Evolutionary conservation across 192 early-diverging fungal genomes (phyloP).

Genomic region (Linnemannia hyalina): DNA sequence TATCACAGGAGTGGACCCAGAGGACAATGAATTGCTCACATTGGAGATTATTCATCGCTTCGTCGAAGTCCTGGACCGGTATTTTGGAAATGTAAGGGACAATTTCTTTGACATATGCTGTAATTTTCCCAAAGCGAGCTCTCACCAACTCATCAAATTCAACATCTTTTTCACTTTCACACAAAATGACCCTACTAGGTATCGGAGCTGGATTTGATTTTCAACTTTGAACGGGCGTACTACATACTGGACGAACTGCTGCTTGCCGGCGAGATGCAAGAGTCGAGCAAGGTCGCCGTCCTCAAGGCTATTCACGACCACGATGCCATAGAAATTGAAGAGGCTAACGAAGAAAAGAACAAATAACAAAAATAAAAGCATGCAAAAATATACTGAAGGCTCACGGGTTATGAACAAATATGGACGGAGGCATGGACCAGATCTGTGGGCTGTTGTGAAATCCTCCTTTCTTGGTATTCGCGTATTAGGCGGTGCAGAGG

Average conservation of each 20-base stretch:
- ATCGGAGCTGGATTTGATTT: constrained; percentile 96
- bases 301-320: constrained; percentile 77
- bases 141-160: not conserved
- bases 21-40: constrained; percentile 95
- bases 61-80: constrained; percentile 95
- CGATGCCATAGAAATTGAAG: constrained; percentile 76
- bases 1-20: constrained; percentile 88
- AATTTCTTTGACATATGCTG: not conserved
- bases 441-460: too few species aligned
- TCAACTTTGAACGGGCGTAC: constrained; percentile 94
- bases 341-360: constrained; percentile 74
- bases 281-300: constrained; percentile 87
- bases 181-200: constrained; percentile 56
- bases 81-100: constrained; percentile 86
- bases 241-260: constrained; percentile 90
- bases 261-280: constrained; percentile 93
- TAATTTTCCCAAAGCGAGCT: not conserved
- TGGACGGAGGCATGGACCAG: too few species aligned
- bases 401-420: not conserved
- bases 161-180: not conserved
- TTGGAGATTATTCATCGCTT: constrained; percentile 97
- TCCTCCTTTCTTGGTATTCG: too few species aligned
- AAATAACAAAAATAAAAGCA: not conserved
- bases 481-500: too few species aligned
- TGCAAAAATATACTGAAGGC: not conserved